A percentile compares a stretch with the other conserved stretches of the same genome.
Conservation (phyloP, 257 asterid genomes). For the Scutellaria barbata region DNA sequence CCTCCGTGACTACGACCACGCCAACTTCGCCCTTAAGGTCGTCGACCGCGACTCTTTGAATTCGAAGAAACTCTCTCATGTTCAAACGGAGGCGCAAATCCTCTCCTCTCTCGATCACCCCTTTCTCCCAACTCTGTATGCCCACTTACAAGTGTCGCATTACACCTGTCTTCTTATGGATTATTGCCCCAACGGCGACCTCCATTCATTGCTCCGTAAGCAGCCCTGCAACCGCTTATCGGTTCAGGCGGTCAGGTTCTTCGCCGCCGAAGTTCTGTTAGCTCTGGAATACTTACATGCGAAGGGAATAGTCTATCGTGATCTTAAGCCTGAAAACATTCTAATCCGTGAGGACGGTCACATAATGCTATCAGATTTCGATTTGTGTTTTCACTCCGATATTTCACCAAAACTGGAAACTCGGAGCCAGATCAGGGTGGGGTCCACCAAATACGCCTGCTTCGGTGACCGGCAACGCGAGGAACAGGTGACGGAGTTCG, state of each 20-base stretch:
- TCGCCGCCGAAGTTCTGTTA: slow-evolving; percentile 69
- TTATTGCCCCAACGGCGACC: slow-evolving; percentile 83
- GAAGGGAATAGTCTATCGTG: slow-evolving; percentile 82
- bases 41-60: slow-evolving; percentile 72
- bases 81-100: slow-evolving; percentile 76
- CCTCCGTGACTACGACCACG: slow-evolving; percentile 78
- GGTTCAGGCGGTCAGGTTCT: slow-evolving; percentile 66
- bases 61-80: slow-evolving; percentile 69
- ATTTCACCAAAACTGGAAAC: slow-evolving; percentile 57
- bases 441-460: slow-evolving; percentile 30
- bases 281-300: slow-evolving; percentile 81
- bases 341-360: slow-evolving; percentile 84
- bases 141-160: slow-evolving; percentile 79
- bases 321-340: slow-evolving; percentile 82
- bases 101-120: slow-evolving; percentile 79
- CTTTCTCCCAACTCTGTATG: slow-evolving; percentile 82
- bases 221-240: slow-evolving; percentile 61
- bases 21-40: slow-evolving; percentile 83
- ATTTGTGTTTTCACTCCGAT: slow-evolving; percentile 67
- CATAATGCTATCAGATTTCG: slow-evolving; percentile 82
- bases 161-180: slow-evolving; percentile 82
- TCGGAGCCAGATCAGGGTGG: slow-evolving; percentile 23
- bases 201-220: slow-evolving; percentile 74
- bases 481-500: slow-evolving; percentile 68
- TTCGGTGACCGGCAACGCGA: slow-evolving; percentile 35